These are phyloP conservation scores for Teunomyces stri DNA, from an alignment of 805 yeast genomes.

Conservation along the genomic window DNA sequence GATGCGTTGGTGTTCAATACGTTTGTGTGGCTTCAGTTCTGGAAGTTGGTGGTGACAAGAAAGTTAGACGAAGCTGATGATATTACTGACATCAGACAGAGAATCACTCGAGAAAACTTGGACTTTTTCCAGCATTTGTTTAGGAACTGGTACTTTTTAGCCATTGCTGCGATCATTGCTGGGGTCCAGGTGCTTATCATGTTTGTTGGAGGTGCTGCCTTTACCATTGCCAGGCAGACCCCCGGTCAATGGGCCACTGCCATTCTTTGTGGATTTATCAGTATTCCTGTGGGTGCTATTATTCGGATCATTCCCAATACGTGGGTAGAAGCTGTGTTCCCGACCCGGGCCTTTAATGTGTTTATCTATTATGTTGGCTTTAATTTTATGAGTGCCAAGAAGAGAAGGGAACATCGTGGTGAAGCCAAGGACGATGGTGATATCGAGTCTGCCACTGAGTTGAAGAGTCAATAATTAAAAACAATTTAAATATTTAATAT, in stretches of 20 bases:
- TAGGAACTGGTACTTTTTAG: slow-evolving; percentile 79
- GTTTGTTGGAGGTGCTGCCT: slow-evolving; percentile 97
- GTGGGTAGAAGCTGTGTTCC: slow-evolving; percentile 66
- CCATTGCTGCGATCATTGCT: slow-evolving; percentile 70
- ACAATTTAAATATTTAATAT: neutral
- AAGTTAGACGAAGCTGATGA: slow-evolving; percentile 87
- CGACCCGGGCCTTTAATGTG: slow-evolving; percentile 48
- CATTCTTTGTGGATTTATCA: slow-evolving; percentile 70
- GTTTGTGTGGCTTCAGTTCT: slow-evolving; percentile 97
- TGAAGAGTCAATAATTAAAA: neutral
- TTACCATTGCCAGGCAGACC: slow-evolving; percentile 75
- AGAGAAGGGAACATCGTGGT: slow-evolving; percentile 13
- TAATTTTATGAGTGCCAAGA: slow-evolving; percentile 30
- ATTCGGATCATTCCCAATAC: slow-evolving; percentile 82
- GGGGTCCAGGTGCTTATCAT: slow-evolving; percentile 85
- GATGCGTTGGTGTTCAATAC: slow-evolving; percentile 90
- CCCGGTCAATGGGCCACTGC: slow-evolving; percentile 91
- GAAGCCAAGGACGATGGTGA: slow-evolving; percentile 12
- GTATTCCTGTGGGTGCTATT: slow-evolving; percentile 76
- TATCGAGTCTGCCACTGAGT: neutral
- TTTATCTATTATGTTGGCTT: slow-evolving; percentile 38
- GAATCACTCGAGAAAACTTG: slow-evolving; percentile 63
- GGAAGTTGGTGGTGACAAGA: slow-evolving; percentile 87
- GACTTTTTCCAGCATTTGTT: slow-evolving; percentile 81
- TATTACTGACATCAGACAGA: slow-evolving; percentile 50